These are phyloP conservation scores for Chimonanthus praecox DNA, from an alignment of 164 flowering plant genomes.

Conservation along the genomic window DNA sequence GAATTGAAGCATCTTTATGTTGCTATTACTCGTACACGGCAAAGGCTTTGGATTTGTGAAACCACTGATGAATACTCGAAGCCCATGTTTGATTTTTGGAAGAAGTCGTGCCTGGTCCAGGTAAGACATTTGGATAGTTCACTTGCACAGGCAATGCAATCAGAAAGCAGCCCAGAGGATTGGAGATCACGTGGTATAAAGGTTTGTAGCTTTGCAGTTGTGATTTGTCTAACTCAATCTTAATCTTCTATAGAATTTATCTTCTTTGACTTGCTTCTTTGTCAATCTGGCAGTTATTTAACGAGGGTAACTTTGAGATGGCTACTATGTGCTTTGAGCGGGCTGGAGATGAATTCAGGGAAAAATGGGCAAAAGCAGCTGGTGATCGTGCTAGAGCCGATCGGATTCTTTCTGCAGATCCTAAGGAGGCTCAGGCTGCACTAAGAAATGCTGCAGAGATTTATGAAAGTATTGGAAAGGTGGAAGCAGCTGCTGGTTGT, in stretches of 20 bases:
- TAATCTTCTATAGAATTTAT: not conserved
- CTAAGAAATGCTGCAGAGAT: constrained; percentile 58
- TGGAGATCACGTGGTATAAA: constrained; percentile 61
- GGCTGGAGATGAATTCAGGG: constrained; percentile 55
- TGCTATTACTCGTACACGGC: constrained; percentile 81
- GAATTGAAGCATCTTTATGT: constrained; percentile 83
- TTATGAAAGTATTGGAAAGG: constrained; percentile 51
- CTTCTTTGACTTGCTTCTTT: not conserved
- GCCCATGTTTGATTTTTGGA: constrained; percentile 82
- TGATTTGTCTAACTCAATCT: not conserved
- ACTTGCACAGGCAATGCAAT: constrained; percentile 60
- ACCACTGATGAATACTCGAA: constrained; percentile 37
- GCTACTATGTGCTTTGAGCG: constrained; percentile 77
- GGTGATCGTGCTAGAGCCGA: constrained; percentile 50
- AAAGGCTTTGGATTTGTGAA: constrained; percentile 83
- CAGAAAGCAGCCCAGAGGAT: constrained; percentile 57
- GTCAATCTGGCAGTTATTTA: constrained; percentile 39
- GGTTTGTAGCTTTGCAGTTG: constrained; percentile 28
- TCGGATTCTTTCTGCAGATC: constrained; percentile 29
- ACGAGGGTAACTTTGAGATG: constrained; percentile 58
- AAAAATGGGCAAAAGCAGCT: constrained; percentile 51
- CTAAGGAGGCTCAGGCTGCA: constrained; percentile 26
- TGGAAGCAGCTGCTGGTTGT: constrained; percentile 63
- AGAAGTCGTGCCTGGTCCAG: constrained; percentile 42
- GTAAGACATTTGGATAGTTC: constrained; percentile 48